Evolutionary conservation across 352 stramenopile species (phyloP), one percentile per base, ranked within the genome.

Genomic region (Phytophthora tubulina): DNA sequence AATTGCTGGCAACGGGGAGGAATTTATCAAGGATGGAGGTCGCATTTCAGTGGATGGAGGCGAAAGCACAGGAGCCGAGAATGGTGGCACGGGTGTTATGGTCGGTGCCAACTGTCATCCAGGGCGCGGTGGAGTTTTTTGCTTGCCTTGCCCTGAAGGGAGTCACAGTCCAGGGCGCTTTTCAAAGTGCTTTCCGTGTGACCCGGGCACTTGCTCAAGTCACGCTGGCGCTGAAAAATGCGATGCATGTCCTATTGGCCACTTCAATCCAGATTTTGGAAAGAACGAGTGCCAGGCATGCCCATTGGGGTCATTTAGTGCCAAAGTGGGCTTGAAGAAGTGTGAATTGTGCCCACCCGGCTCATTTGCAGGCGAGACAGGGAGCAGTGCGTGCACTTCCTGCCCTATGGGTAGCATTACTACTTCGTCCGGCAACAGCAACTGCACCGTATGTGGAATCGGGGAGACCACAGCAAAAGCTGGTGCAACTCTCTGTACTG

Each of bases 371-470:
- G 64, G 66, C 2, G 66, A 64, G 9, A 71, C 72, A 31, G 89
- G 86, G n/a, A 85, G 73, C 42, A 78, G 65, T 10, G 27, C 39
- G 7, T 96, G 89, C 58, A 73, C 66, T 3, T 63, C 80, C 3
- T 96, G 89, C 63, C 81, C 84, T 9, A 74, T 84, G 17, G 89
- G 89, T 39, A 88, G 64, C 10, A 90, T 95, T 35, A 80, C 83
- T 21, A 79, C 78, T 15, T 74, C 61, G 3, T 68, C 78, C 0
- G 86, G 86, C 5, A 84, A 71, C 32, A 75, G 51, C 5, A 89
- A 89, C 42, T 96, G 89, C 68, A 83, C 85, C 3, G 21, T 91
- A 27, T 96, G 89, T 78, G 87, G 84, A 35, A 82, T 96, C 60
- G 89, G 89, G 0, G 70, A 94, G 55, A 94, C 87, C 5, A 96